Base-by-base conservation (phyloP, 1,139 yeast genomes). In the Blastobotrys illinoisensis region DNA sequence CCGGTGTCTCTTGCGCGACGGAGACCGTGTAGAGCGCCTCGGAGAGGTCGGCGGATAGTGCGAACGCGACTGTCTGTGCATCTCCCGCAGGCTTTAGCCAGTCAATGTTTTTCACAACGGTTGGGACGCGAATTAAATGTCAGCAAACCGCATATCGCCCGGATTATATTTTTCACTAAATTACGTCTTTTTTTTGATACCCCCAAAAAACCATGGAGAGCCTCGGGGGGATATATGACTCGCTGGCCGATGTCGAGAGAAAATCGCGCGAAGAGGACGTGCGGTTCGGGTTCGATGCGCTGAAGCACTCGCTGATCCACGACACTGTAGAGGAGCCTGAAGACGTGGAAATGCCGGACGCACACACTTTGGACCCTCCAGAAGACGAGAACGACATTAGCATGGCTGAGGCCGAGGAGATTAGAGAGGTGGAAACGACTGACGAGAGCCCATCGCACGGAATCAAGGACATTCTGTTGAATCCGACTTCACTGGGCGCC, bases 401-500 rank as follows among this genome's bases (percentile, higher is more conserved):
- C 21, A 49, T 40, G 48, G 48, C 14, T 9, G 51, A 26, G n/a
- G 21, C 49, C 24, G 28, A 16, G 14, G 46, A 46, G 6, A 28
- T 6, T 28, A 52, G 23, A 48, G 57, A 43, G 21, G 47, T 48
- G 16, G 52, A 49, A 28, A 47, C 21, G 48, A 28, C 16, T 18
- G 48, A 48, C 40, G 26, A 23, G 13, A 18, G 23, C 16, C 11
- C 11, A 2, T 24, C 32, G 7, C 14, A 14, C 7, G 44, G 43
- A 45, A 46, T 53, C 7, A 49, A 54, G 21, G 46, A 28, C 18
- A 40, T 51, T 28, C 23, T 59, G 21, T 47, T 59, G 20, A 57
- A 60, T n/a, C 62, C 62, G 9, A 64, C 68, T 1, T 56, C 56
- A 36, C 49, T 62, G n/a, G 68, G 68, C 9, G 67, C 67, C 7